Conservation (phyloP, 768 basidiomycete species). For the Xerocomus potaroensis region DNA sequence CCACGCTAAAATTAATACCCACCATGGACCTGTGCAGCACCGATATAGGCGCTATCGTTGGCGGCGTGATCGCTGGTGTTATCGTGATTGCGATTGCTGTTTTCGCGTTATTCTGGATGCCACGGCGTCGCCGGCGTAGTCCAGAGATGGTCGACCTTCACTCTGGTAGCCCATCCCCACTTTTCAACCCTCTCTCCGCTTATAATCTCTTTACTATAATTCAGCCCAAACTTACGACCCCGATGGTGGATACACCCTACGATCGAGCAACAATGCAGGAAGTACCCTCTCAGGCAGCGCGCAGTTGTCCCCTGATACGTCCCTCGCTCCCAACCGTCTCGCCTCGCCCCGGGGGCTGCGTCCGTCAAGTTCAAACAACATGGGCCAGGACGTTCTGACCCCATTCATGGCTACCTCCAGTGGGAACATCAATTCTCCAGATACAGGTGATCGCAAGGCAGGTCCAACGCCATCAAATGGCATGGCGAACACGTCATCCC, state of each 20-base stretch:
- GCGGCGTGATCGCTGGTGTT: constrained; percentile 10
- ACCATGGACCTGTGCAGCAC: constrained; percentile 1
- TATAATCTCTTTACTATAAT: neutral
- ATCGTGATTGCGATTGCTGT: constrained; percentile 5
- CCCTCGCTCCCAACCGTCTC: constrained; percentile 1
- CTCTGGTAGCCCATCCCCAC: neutral
- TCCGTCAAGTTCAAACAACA: neutral
- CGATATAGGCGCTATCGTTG: constrained; percentile 7
- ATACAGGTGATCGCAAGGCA: constrained; percentile 1
- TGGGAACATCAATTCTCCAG: neutral
- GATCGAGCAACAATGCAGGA: neutral
- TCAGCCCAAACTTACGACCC: neutral
- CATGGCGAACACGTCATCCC: neutral
- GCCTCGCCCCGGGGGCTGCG: neutral
- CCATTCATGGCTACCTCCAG: constrained; percentile 5
- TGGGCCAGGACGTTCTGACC: neutral
- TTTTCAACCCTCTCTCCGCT: neutral
- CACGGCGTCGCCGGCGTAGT: constrained; percentile 1
- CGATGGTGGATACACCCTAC: neutral
- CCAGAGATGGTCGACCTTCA: constrained; percentile 8
- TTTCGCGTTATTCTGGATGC: constrained; percentile 9
- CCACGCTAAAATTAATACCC: neutral
- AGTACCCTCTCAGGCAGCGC: neutral
- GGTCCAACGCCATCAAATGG: constrained; percentile 4
- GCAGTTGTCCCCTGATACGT: neutral